Conservation (phyloP, 805 yeast species). For the Yueomyces sinensis region DNA sequence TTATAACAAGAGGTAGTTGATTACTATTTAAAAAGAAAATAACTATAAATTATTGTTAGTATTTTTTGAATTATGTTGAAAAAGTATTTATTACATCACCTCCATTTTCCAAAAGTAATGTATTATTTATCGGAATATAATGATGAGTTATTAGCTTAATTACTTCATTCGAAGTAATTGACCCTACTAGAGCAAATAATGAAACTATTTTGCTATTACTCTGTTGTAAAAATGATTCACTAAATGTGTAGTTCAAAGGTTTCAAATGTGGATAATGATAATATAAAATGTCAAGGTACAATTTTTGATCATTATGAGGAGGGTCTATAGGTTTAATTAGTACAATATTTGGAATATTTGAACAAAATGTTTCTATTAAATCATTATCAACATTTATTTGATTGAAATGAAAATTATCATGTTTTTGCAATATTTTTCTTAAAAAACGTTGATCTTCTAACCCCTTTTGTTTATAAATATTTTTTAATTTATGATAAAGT, state of each 20-base stretch:
- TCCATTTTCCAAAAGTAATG: slow-evolving; percentile 63
- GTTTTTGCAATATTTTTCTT: background rate
- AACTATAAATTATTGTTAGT: background rate
- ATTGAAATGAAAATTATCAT: background rate
- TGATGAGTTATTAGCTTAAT: slow-evolving; percentile 67
- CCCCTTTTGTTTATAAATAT: slow-evolving; percentile 40
- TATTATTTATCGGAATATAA: slow-evolving; percentile 64
- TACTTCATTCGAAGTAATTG: slow-evolving; percentile 78
- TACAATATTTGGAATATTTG: slow-evolving; percentile 25
- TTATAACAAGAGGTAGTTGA: slow-evolving; percentile 30
- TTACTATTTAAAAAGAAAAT: background rate
- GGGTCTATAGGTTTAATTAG: slow-evolving; percentile 29
- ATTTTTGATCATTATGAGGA: too few species aligned
- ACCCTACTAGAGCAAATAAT: too few species aligned
- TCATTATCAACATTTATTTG: background rate
- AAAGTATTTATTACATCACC: slow-evolving; percentile 33
- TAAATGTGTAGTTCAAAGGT: too few species aligned
- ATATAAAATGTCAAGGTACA: too few species aligned
- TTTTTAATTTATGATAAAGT: slow-evolving; percentile 44
- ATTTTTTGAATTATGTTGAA: slow-evolving; percentile 16
- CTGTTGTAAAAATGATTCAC: too few species aligned
- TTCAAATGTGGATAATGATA: too few species aligned
- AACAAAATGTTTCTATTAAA: background rate
- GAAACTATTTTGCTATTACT: too few species aligned
- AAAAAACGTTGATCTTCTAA: background rate